phyloP scores from a whole-genome alignment of 495 filamentous ascomycete genomes.

The Aspergillus sclerotiicarbonarius region DNA sequence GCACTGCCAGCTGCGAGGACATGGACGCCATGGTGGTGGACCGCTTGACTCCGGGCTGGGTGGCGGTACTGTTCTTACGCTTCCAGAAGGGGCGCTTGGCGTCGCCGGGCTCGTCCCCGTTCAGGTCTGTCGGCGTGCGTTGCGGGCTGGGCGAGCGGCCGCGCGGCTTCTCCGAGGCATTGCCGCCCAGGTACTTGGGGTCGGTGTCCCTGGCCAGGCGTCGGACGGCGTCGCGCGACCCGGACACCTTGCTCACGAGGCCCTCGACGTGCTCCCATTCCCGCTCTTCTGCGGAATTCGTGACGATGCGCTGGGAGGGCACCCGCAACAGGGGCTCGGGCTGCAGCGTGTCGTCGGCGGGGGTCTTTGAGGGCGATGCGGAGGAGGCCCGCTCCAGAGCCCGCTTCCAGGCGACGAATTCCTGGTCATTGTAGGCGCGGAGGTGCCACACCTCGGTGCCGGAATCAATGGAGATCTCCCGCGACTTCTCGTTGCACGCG shows the following conservation, averaged over 20 bases:
- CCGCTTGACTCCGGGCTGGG: conserved; percentile 17
- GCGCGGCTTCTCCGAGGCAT: conserved; percentile 25
- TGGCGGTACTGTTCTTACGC: conserved; percentile 64
- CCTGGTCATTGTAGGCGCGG: conserved; percentile 73
- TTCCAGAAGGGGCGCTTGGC: conserved; percentile 77
- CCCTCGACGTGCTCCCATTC: conserved; percentile 85
- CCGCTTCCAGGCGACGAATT: conserved; percentile 82
- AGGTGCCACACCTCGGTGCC: conserved; percentile 97
- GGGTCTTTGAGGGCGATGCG: conserved; percentile 21
- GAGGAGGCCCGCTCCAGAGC: conserved; percentile 83
- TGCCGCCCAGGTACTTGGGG: conserved; percentile 52
- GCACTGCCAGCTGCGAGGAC: conserved; percentile 57
- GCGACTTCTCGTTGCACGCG: conserved; percentile 76
- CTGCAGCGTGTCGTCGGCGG: conserved; percentile 25
- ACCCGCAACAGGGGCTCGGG: conserved; percentile 32
- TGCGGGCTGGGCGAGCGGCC: conserved; percentile 43
- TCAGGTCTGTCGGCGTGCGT: conserved; percentile 17
- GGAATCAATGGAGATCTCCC: conserved; percentile 95
- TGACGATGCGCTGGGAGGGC: conserved; percentile 26
- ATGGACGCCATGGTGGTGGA: conserved; percentile 43
- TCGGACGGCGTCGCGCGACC: conserved; percentile 82
- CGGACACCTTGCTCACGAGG: conserved; percentile 78
- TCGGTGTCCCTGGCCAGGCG: conserved; percentile 80
- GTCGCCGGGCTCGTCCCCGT: conserved; percentile 25
- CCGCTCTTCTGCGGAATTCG: conserved; percentile 58